These are phyloP conservation scores for Flaveria brownii DNA, from an alignment of 129 eudicot species.

Conservation along the genomic window DNA sequence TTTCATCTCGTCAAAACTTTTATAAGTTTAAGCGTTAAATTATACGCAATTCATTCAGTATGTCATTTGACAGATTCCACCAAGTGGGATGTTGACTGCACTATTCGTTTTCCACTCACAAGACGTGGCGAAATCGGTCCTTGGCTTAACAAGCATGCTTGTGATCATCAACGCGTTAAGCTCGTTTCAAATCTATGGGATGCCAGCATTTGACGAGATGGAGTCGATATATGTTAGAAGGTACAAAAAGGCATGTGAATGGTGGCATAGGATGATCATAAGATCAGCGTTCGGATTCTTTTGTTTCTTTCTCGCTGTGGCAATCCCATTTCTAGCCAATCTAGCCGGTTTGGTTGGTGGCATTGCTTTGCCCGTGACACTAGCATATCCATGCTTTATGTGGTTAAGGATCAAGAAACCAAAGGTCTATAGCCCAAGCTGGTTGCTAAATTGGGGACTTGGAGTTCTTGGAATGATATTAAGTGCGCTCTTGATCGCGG, in stretches of 20 bases:
- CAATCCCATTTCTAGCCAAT: slow-evolving; percentile 13
- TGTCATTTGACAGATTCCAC: background rate
- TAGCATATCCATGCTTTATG: slow-evolving; percentile 15
- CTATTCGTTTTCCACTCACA: slow-evolving; percentile 6
- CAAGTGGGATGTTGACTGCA: slow-evolving; percentile 12
- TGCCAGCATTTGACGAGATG: slow-evolving; percentile 8
- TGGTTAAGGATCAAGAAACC: slow-evolving; percentile 11
- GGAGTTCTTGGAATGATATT: slow-evolving; percentile 13
- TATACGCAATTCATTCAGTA: background rate
- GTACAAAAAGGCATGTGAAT: background rate
- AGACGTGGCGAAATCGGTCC: slow-evolving; percentile 7
- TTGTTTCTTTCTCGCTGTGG: background rate
- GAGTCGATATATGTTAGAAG: background rate
- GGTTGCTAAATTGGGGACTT: slow-evolving; percentile 12
- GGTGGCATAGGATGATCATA: slow-evolving; percentile 8
- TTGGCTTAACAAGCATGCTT: slow-evolving; percentile 1
- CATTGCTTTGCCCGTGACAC: background rate
- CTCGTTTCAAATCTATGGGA: slow-evolving; percentile 4
- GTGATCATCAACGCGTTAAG: slow-evolving; percentile 3
- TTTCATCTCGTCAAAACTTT: background rate
- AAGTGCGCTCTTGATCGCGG: background rate
- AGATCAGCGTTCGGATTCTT: background rate
- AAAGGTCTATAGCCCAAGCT: background rate
- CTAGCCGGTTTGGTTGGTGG: slow-evolving; percentile 16
- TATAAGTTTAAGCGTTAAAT: background rate